Conservation (phyloP, 495 filamentous ascomycete genomes). For the Saxophila tyrrhenica region DNA sequence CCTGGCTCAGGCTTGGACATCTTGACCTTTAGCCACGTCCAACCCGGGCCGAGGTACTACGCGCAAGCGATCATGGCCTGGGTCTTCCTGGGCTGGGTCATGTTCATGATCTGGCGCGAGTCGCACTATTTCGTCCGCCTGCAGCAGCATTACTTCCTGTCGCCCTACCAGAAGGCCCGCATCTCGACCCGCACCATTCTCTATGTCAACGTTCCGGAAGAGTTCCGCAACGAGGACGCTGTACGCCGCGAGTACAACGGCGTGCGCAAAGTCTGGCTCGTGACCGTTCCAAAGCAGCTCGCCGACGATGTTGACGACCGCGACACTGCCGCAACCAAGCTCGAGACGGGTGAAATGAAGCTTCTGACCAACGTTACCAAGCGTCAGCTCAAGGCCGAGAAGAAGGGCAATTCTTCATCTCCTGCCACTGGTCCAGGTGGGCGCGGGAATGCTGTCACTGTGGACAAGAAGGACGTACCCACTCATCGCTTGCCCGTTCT, state of each 20-base stretch:
- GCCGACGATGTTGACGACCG: conserved; percentile 75
- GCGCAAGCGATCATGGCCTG: conserved; percentile 63
- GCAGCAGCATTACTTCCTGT: conserved; percentile 84
- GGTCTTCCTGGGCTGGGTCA: conserved; percentile 75
- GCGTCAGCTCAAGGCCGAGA: conserved; percentile 62
- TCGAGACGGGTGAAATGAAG: conserved; percentile 80
- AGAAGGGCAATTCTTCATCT: conserved; percentile 27
- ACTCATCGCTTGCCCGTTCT: conserved; percentile 68
- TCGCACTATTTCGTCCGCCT: conserved; percentile 87
- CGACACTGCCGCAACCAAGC: conserved; percentile 66
- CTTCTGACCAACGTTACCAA: conserved; percentile 71
- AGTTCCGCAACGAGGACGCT: conserved; percentile 60
- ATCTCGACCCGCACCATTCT: conserved; percentile 89
- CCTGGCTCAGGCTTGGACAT: conserved; percentile 57
- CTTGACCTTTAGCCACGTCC: conserved; percentile 64
- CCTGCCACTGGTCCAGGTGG: conserved; percentile 35
- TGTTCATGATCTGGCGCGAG: conserved; percentile 81
- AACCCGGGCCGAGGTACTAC: conserved; percentile 39
- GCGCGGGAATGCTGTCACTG: conserved; percentile 60
- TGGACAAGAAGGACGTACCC: conserved; percentile 68
- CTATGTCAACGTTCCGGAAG: conserved; percentile 69
- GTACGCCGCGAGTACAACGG: conserved; percentile 65
- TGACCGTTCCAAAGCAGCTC: conserved; percentile 64
- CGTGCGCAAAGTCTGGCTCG: conserved; percentile 79
- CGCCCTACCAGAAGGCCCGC: conserved; percentile 71